Conservation (phyloP, 1,139 yeast species). For the Tardiomyces digboiensis region DNA sequence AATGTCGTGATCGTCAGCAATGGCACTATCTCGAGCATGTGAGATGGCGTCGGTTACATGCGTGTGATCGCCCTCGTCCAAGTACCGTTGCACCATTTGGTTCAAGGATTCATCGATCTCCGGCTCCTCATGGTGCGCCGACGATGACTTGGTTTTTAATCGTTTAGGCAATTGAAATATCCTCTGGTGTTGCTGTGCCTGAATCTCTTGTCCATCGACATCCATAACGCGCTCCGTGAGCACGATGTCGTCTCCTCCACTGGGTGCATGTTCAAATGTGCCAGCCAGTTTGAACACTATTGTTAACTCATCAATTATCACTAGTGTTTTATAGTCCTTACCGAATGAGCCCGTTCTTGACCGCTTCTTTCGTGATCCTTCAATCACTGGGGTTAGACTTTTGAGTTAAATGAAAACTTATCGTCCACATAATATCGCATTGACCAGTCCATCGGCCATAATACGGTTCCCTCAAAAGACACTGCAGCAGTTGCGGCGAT, state of each 20-base stretch:
- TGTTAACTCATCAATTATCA: neutral
- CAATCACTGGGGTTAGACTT: constrained; percentile 13
- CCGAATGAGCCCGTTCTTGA: neutral
- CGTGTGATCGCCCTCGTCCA: neutral
- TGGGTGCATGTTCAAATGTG: constrained; percentile 42
- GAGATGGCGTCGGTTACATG: neutral
- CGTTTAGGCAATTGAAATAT: constrained; percentile 13
- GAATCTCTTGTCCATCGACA: neutral
- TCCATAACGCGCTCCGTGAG: neutral
- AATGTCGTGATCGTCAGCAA: constrained; percentile 25
- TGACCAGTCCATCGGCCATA: too few relatives aligned
- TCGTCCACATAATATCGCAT: too few relatives aligned
- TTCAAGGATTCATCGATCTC: neutral
- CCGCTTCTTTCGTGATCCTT: constrained; percentile 2
- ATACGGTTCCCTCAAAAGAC: too few relatives aligned
- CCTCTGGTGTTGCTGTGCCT: constrained; percentile 7
- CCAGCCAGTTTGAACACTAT: constrained; percentile 51
- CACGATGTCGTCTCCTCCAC: constrained; percentile 4
- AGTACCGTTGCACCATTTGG: neutral
- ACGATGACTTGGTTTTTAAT: constrained; percentile 1
- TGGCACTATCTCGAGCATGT: too few relatives aligned
- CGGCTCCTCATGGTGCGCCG: neutral
- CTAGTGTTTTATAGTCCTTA: neutral
- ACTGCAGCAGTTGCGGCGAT: too few relatives aligned
- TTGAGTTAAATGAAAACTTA: too few relatives aligned